Evolutionary conservation across 352 stramenopile genomes (phyloP), one percentile per base, ranked within the genome.

Genomic region (Phytophthora lateralis): DNA sequence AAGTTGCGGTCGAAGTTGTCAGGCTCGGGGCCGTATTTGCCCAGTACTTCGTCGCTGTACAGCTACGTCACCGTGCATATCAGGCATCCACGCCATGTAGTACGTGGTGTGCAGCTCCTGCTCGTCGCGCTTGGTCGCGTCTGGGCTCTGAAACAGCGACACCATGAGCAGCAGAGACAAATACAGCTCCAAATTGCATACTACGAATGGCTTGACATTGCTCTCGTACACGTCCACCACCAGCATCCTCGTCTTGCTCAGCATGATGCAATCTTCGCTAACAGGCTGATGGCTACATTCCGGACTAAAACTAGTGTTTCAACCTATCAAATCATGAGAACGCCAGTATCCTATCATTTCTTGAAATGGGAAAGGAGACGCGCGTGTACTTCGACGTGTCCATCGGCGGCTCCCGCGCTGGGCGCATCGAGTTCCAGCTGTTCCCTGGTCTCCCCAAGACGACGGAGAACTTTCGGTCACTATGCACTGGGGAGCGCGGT

Each of bases 401-500:
- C 15, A 98, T 98, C 49, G 93, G 90, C 26, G 93, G 90, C 35
- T 85, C 85, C 17, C 60, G 66, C 47, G 75, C 59, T 0, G 84
- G 82, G 8, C 80, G 84, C 54, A 79, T 93, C 58, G 73, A 86
- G 12, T 87, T 92, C 61, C 69, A 68, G 27, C 69, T 93, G 42
- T 91, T 78, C 61, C 51, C 75, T 2, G 84, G 59, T 18, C 56
- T 88, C 0, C 75, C 78, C 29, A 77, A 79, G 55, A 89, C 78
- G 12, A 79, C 71, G 39, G 89, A 87, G 65, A 93, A 83, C 63
- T 94, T 87, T 61, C 73, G 78, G 41, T 81, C 60, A 21, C 24
- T 74, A 41, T 74, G 80, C 60, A 93, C 84, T 11, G 86, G 86
- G 17, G 88, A 96, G 51, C 72, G 75, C 21, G 87, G 88, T 1